Percentiles rank a stretch among this genome's conserved stretches.
Conservation (phyloP, 78 protist genomes). For the Dictyostelium citrinum region DNA sequence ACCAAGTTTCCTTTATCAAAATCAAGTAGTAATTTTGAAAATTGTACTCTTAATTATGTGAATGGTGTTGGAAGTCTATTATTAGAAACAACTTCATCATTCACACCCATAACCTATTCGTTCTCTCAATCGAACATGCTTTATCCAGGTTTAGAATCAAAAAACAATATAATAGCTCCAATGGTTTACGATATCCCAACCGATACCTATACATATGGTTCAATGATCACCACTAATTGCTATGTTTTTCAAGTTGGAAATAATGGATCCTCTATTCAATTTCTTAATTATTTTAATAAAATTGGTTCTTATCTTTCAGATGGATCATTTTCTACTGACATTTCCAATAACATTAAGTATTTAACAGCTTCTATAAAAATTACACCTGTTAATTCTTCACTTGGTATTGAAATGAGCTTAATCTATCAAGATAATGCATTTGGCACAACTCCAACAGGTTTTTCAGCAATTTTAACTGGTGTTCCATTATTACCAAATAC, state of each 20-base stretch:
- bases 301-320: not conserved
- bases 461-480: not conserved
- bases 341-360: too few relatives aligned
- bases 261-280: not conserved
- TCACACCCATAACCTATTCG: not conserved
- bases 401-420: not conserved
- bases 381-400: not conserved
- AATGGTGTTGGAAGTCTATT: not conserved
- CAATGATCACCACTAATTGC: not conserved
- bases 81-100: not conserved
- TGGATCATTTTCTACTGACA: not conserved
- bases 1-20: not conserved
- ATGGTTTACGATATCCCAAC: not conserved
- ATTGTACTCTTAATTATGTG: too few relatives aligned
- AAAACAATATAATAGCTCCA: not conserved
- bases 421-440: not conserved
- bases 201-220: too few relatives aligned
- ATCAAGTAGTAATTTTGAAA: not conserved
- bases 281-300: not conserved
- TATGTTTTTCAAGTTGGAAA: not conserved
- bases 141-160: not conserved
- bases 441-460: not conserved
- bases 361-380: not conserved
- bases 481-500: not conserved
- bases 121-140: too few relatives aligned